Evolutionary conservation across 1,284 basidiomycete species (phyloP), one percentile per base, ranked within the genome.

Genomic region (Stygiomarasmius scandens): DNA sequence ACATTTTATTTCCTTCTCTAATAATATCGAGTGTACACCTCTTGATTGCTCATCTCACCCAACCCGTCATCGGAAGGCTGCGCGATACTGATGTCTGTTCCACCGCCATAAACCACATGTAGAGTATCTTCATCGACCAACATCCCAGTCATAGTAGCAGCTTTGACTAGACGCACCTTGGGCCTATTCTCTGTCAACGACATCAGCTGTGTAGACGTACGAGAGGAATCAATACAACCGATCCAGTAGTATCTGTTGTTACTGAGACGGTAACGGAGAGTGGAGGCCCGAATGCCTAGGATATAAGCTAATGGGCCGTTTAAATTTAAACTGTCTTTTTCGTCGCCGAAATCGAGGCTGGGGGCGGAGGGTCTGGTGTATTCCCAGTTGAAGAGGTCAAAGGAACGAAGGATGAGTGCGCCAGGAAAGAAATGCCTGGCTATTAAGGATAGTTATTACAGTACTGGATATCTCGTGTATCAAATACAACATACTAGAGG

Each of bases 381-480:
- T 50, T 69, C 63, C 67, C 67, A 67, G 57, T 67, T 66, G 54
- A 64, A 54, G n/a, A 68, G 63, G 45, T 68, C 67, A 25, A 60
- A 63, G 14, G 66, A 67, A 23, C 63, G 63, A 8, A 67, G 60
- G 52, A 67, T 59, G 20, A 65, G 65, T 27, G 66, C 66, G 27
- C 66, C 66, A 9, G 65, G 66, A 24, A 63, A 65, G 55, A 54
- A 63, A 47, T 65, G 64, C 60, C 65, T 65, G 10, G 62, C 61
- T n/a, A n/a, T n/a, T n/a, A n/a, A n/a, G n/a, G n/a, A n/a, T n/a
- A n/a, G n/a, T n/a, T n/a, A n/a, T n/a, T n/a, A n/a, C n/a, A n/a
- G n/a, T n/a, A n/a, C n/a, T n/a, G n/a, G n/a, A n/a, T n/a, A n/a
- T n/a, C n/a, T n/a, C n/a, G n/a, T n/a, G n/a, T n/a, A n/a, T n/a